Evolutionary conservation across 306 rosid genomes (phyloP), one percentile per base, ranked within the genome.

Genomic region (Oemleria cerasiformis): DNA sequence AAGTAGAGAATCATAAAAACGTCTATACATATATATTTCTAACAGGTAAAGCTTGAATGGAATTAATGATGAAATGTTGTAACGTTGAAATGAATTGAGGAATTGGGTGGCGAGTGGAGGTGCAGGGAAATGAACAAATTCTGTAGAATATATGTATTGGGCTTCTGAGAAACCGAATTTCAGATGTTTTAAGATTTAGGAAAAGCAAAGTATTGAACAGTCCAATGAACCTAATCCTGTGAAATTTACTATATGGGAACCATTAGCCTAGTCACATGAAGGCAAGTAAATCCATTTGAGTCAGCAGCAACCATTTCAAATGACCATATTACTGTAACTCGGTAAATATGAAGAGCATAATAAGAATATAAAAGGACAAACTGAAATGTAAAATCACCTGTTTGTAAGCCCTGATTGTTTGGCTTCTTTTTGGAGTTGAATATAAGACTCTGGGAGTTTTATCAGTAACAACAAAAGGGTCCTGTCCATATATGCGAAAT

Each of bases 401-500:
- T 82, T 88, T 86, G 88, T 84, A 88, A 70, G 84, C 41, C 51
- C 94, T 83, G 78, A 83, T 57, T 44, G 62, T 60, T 84, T 79
- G 88, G 80, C 81, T 78, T 73, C 63, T 86, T 85, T 84, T 93
- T 38, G 87, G 85, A 57, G 90, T 84, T 61, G 98, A 87, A 70
- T 83, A 88, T 74, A 93, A 73, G 64, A 83, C 72, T 83, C 82
- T 87, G 4, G 97, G 79, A 54, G 73, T 76, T 80, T 83, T 87
- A 81, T 88, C 94, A 6, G 84, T 76, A 44, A 43, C 81, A 71
- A 59, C 74, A 73, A 83, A 84, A 57, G 93, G 96, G 70, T 93
- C 94, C 70, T 80, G 97, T 78, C 98, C 97, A 72, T 86, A 93
- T 60, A 90, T 80, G 56, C 92, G 86, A 83, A 93, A 91, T 62